phyloP scores from a whole-genome alignment of 345 rosid species.

The thale cress (Arabidopsis thaliana) region TAIR10.1 NC_003075.7:12312501-12313000 shows the following conservation, averaged over 20 bases:
- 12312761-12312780: constrained; percentile 41
- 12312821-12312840: constrained; percentile 31
- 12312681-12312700: no score
- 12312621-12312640: no score
- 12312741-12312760: constrained; percentile 49
- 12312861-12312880: constrained; percentile 20
- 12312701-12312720: background rate
- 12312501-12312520: constrained; percentile 25
- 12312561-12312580: constrained; percentile 40
- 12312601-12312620: no score
- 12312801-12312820: constrained; percentile 40
- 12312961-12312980: constrained; percentile 14
- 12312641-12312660: no score
- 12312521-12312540: constrained; percentile 30
- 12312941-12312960: background rate
- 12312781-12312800: constrained; percentile 31
- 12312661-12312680: background rate
- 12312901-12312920: constrained; percentile 7
- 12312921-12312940: background rate
- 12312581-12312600: no score
- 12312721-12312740: constrained; percentile 48
- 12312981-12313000: constrained; percentile 9
- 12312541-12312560: constrained; percentile 39
- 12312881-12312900: constrained; percentile 20
- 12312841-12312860: background rate